These are phyloP conservation scores for Amphicarpaea edgeworthii DNA, from an alignment of 306 rosid species.

Conservation along the genomic window DNA sequence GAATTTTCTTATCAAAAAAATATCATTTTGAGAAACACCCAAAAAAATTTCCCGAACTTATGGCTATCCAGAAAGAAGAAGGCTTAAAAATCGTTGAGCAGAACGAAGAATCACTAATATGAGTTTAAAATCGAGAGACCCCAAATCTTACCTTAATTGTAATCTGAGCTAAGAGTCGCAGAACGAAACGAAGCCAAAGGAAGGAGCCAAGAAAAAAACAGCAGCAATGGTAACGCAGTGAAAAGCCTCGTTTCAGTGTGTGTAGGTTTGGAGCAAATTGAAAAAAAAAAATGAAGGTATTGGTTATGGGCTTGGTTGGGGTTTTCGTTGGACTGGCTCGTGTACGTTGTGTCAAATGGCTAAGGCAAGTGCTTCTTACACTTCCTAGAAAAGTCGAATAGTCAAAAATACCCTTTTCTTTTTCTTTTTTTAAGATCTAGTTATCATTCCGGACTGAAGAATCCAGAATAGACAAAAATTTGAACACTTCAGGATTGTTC, in stretches of 20 bases:
- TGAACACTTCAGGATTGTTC: too few species aligned
- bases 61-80: neutral
- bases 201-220: neutral
- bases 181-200: neutral
- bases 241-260: neutral
- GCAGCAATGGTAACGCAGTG: neutral
- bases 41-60: conserved; percentile 1
- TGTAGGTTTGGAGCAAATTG: neutral
- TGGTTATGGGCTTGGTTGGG: neutral
- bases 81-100: neutral
- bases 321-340: too few species aligned
- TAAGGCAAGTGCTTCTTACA: too few species aligned
- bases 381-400: too few species aligned
- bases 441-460: too few species aligned
- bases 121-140: neutral
- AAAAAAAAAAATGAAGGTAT: neutral
- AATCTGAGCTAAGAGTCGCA: neutral
- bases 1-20: neutral
- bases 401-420: too few species aligned
- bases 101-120: neutral
- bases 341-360: too few species aligned
- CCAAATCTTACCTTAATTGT: neutral
- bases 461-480: too few species aligned
- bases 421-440: too few species aligned
- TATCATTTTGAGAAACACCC: neutral